Evolutionary conservation across 169 alveolate species (phyloP), one percentile per base, ranked within the genome.

Genomic region (Perkinsus olseni): DNA sequence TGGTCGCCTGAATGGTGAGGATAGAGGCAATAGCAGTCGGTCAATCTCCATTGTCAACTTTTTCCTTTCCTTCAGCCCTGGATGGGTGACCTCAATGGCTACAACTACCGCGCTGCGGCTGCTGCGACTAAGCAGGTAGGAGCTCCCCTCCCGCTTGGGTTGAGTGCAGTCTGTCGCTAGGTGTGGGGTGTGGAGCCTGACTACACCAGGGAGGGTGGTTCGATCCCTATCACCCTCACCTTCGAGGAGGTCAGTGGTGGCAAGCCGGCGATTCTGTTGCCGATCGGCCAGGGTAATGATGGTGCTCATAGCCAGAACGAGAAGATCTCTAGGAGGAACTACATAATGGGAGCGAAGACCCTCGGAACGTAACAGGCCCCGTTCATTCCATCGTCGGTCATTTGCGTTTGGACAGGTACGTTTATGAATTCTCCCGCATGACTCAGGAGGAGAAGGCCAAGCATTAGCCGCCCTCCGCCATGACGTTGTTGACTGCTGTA

Each of bases 111-210:
- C 1, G 82, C 82, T 28, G 82, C 82, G 17, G 82, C 82, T 21
- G 82, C 82, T 62, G 82, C 82, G 31, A 62, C 82, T 28, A 62
- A 24, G 17, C 82, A 62, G 82, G 82, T 62, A 45, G 62, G 17
- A 6, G 24, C 17, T 45, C 62, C 17, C 17, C 17, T 6, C 62
- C 17, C 62, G 62, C 24, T 45, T 40, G 11, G 50, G 11, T 6
- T 40, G 3, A 40, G 11, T 40, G 11, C 50, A 6, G 50, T 40
- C 3, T 36, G 28, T 11, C 39, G 24, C 36, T 28, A 82, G 92
- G 92, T 82, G 11, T 82, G 92, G 92, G 92, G 92, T 38, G 92
- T 82, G 4, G 92, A 36, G 45, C 92, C 92, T 24, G 92, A 82
- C 39, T 82, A 82, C 31, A 82, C 92, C 45, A 36, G 92, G 31